These are phyloP conservation scores for Phytophthora kernoviae DNA, from an alignment of 352 stramenopile genomes.

Conservation along the genomic window DNA sequence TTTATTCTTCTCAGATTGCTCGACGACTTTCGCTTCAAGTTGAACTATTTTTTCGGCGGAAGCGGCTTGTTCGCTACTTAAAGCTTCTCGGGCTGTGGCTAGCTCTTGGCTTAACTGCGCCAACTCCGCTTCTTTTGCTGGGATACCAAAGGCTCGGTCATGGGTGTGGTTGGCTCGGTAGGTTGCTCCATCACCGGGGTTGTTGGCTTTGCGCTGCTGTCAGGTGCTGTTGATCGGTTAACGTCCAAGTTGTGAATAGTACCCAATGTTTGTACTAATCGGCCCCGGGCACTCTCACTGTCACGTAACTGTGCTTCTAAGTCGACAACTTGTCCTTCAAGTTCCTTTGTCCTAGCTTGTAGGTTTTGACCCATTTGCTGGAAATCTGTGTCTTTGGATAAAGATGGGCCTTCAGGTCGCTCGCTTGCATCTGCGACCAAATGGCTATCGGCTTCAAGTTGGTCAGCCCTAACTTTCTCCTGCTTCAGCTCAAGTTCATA, in stretches of 20 bases:
- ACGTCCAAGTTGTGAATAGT: conserved; percentile 41
- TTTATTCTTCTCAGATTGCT: conserved; percentile 24
- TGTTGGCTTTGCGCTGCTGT: neutral
- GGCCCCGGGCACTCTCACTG: conserved; percentile 68
- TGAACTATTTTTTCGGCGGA: conserved; percentile 5
- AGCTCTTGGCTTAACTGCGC: conserved; percentile 17
- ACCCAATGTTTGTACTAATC: conserved; percentile 62
- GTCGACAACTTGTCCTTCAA: conserved; percentile 29
- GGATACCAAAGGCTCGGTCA: conserved; percentile 1
- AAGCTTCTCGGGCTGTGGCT: conserved; percentile 4
- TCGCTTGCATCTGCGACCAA: neutral
- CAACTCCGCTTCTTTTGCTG: conserved; percentile 27
- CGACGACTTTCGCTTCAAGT: conserved; percentile 36
- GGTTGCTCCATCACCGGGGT: neutral
- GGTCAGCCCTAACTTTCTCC: conserved; percentile 27
- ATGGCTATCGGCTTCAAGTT: conserved; percentile 21
- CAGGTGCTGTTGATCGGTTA: conserved; percentile 5
- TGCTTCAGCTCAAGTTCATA: conserved; percentile 30
- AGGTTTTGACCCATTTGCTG: conserved; percentile 10
- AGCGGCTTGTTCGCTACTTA: conserved; percentile 12
- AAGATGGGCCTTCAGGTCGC: neutral
- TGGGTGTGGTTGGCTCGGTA: neutral
- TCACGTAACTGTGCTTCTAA: conserved; percentile 63
- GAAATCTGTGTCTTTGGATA: conserved; percentile 2
- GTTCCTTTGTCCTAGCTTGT: conserved; percentile 24